Evolutionary conservation across 2,329 filamentous ascomycete genomes (phyloP).

Genomic region (Sarocladium brachiariae): DNA sequence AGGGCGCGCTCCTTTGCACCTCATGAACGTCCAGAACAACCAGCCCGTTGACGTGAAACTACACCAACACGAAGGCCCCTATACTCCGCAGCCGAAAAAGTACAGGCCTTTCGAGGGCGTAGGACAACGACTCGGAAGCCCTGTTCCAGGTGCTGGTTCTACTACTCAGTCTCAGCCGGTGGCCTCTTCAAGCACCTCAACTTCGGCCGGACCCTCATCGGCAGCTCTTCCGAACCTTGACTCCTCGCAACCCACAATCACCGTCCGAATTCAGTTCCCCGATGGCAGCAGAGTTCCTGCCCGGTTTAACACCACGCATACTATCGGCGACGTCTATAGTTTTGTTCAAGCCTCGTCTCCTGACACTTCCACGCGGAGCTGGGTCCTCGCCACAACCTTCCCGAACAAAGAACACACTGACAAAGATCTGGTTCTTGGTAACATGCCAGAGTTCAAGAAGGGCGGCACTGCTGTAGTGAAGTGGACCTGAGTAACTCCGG

Average conservation of each 20-base stretch:
- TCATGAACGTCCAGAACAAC: conserved; percentile 69
- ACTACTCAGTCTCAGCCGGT: conserved; percentile 15
- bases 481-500: conserved; percentile 33
- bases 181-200: conserved; percentile 27
- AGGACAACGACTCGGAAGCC: conserved; percentile 69
- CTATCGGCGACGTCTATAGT: conserved; percentile 68
- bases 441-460: conserved; percentile 58
- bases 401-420: conserved; percentile 75
- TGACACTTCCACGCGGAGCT: conserved; percentile 50
- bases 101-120: conserved; percentile 69
- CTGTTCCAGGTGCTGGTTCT: conserved; percentile 56
- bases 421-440: conserved; percentile 49
- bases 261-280: conserved; percentile 69
- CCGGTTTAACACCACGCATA: conserved; percentile 75
- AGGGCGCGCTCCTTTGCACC: conserved; percentile 67
- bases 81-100: conserved; percentile 63
- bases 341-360: conserved; percentile 63
- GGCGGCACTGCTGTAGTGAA: conserved; percentile 61
- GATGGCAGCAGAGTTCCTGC: conserved; percentile 72
- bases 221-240: conserved; percentile 42
- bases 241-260: conserved; percentile 58
- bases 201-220: conserved; percentile 20
- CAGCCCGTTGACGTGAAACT: conserved; percentile 76
- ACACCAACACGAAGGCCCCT: conserved; percentile 65
- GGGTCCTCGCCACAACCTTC: conserved; percentile 76